Evolutionary conservation across 345 rosid species (phyloP).

Genomic region (Iberis pinnata): DNA sequence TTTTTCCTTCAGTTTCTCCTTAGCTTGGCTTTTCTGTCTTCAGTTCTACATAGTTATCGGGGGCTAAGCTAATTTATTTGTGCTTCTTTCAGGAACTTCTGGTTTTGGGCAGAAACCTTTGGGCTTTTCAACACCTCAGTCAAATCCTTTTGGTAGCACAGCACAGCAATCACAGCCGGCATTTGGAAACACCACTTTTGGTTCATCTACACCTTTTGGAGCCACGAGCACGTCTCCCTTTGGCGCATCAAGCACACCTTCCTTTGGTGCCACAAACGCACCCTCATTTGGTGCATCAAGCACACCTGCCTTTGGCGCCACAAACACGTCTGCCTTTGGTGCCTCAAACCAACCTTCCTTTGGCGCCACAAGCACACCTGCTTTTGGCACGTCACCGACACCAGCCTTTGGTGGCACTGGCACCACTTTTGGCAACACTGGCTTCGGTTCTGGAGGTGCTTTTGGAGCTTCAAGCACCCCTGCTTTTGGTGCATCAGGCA

Average conservation of each 20-base stretch:
- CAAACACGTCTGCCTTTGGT: conserved; percentile 47
- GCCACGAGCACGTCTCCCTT: conserved; percentile 37
- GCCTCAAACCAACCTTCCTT: conserved; percentile 47
- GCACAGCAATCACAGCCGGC: conserved; percentile 69
- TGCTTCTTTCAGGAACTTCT: conserved; percentile 47
- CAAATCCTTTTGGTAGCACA: conserved; percentile 64
- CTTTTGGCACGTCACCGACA: conserved; percentile 46
- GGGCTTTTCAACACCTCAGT: conserved; percentile 67
- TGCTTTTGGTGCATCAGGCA: conserved; percentile 30
- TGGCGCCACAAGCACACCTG: conserved; percentile 40
- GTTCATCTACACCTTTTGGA: conserved; percentile 70
- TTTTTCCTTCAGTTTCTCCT: too few species aligned
- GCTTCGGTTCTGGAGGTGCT: conserved; percentile 49
- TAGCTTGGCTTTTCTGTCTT: background rate
- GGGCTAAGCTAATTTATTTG: conserved; percentile 3
- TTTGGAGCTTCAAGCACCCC: conserved; percentile 33
- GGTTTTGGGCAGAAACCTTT: conserved; percentile 80
- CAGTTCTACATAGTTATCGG: background rate
- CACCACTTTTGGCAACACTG: conserved; percentile 65
- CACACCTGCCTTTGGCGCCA: conserved; percentile 14
- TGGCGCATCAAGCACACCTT: conserved; percentile 27
- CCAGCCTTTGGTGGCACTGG: conserved; percentile 63
- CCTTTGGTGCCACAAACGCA: conserved; percentile 52
- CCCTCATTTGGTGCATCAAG: conserved; percentile 27
- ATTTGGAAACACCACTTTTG: conserved; percentile 62